phyloP scores from a whole-genome alignment of 805 yeast genomes.

The Candida suzukii region DNA sequence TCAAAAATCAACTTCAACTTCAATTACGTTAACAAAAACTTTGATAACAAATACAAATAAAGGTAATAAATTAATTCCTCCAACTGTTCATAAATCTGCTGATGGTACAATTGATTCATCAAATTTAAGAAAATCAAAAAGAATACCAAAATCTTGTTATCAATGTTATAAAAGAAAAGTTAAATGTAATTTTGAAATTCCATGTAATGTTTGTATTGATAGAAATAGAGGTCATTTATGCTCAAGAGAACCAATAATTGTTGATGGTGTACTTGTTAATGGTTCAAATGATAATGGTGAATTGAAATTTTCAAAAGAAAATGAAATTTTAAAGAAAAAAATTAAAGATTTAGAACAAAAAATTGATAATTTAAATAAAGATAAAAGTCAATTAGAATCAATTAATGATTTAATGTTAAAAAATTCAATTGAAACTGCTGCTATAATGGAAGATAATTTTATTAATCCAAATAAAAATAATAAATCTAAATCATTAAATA shows the following conservation, averaged over 20 bases:
- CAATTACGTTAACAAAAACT: too few species aligned
- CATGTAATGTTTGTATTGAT: slow-evolving; percentile 37
- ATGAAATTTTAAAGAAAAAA: slow-evolving; percentile 20
- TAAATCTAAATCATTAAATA: too few species aligned
- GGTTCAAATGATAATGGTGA: slow-evolving; percentile 14
- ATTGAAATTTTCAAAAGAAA: slow-evolving; percentile 18
- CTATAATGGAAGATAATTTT: not conserved
- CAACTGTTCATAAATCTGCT: not conserved
- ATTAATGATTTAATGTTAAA: not conserved
- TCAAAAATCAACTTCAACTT: too few species aligned
- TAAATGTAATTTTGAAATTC: slow-evolving; percentile 40
- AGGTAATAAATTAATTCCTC: not conserved
- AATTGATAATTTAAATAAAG: slow-evolving; percentile 6
- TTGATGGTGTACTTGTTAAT: slow-evolving; percentile 25
- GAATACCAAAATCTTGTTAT: slow-evolving; percentile 37
- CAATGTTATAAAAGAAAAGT: slow-evolving; percentile 40
- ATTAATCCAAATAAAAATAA: not conserved
- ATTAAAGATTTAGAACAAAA: slow-evolving; percentile 20
- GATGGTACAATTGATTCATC: slow-evolving; percentile 6
- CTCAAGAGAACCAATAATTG: slow-evolving; percentile 25
- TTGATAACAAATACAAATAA: not conserved
- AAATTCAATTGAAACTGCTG: not conserved
- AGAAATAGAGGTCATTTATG: slow-evolving; percentile 25
- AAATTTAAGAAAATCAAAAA: slow-evolving; percentile 20
- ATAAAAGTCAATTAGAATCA: not conserved